These are phyloP conservation scores for Tephrocybe sp. DNA, from an alignment of 768 basidiomycete genomes.

Conservation along the genomic window DNA sequence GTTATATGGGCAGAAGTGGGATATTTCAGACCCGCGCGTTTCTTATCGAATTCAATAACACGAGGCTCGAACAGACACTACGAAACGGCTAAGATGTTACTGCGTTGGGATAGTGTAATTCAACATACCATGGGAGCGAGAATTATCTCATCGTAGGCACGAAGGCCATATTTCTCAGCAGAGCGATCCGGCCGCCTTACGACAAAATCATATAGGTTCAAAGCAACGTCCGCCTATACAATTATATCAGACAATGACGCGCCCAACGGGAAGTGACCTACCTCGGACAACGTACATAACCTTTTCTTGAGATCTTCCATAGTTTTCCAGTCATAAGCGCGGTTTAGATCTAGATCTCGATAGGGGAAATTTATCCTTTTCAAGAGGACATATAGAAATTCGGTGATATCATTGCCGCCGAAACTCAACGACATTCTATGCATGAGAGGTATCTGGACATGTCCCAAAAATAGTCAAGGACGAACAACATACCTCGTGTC, in stretches of 20 bases:
- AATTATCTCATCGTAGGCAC: conserved; percentile 94
- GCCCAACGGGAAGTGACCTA: conserved; percentile 32
- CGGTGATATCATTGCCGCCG: conserved; percentile 94
- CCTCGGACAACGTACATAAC: conserved; percentile 86
- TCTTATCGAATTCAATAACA: conserved; percentile 85
- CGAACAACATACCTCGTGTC: conserved; percentile 73
- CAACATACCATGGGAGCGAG: conserved; percentile 81
- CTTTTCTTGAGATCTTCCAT: conserved; percentile 89
- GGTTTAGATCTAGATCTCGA: conserved; percentile 71
- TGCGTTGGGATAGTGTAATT: background rate
- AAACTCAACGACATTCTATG: conserved; percentile 75
- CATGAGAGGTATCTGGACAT: conserved; percentile 8
- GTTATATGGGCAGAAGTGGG: conserved; percentile 60
- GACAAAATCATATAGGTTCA: conserved; percentile 88
- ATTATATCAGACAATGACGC: background rate
- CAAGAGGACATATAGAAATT: conserved; percentile 78
- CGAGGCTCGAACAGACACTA: conserved; percentile 93
- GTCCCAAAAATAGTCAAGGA: background rate
- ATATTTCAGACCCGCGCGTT: conserved; percentile 49
- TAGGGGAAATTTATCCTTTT: conserved; percentile 87
- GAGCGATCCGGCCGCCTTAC: conserved; percentile 72
- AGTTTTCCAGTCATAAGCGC: conserved; percentile 83
- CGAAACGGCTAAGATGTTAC: background rate
- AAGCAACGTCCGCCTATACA: conserved; percentile 77
- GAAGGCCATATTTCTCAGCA: conserved; percentile 84